phyloP scores from a whole-genome alignment of 2,329 filamentous ascomycete genomes.

The Cercospora brassicicola region DNA sequence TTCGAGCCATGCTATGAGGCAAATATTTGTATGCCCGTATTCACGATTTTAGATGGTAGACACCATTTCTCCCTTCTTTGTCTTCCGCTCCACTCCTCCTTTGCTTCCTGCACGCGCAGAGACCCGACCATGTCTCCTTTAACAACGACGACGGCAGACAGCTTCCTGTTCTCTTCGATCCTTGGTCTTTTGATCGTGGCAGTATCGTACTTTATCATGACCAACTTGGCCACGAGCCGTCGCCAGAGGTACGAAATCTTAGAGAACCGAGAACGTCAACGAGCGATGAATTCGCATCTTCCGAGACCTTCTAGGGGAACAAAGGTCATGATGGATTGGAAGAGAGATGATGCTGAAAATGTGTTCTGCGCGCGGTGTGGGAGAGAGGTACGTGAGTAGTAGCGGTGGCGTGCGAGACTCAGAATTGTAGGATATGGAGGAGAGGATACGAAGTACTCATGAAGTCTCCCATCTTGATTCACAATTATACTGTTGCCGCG shows the following conservation, averaged over 20 bases:
- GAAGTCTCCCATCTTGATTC: not conserved
- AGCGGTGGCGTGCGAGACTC: not conserved
- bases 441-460: not conserved
- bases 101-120: not conserved
- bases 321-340: not conserved
- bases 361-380: not conserved
- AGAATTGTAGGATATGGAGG: not conserved
- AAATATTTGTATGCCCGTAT: not conserved
- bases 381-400: not conserved
- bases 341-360: not conserved
- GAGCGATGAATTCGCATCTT: not conserved
- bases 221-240: not conserved
- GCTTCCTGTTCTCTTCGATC: not conserved
- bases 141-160: not conserved
- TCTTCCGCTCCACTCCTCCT: not conserved
- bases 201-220: not conserved
- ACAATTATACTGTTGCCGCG: not conserved
- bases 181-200: not conserved
- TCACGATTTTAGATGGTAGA: not conserved
- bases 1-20: not conserved
- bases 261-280: not conserved
- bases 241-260: not conserved
- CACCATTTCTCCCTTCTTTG: not conserved
- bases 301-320: not conserved
- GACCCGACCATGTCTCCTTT: not conserved